Percentiles rank a stretch among this genome's conserved stretches.
Conservation (phyloP, 106 monocot species). For the Vanilla planifolia region DNA sequence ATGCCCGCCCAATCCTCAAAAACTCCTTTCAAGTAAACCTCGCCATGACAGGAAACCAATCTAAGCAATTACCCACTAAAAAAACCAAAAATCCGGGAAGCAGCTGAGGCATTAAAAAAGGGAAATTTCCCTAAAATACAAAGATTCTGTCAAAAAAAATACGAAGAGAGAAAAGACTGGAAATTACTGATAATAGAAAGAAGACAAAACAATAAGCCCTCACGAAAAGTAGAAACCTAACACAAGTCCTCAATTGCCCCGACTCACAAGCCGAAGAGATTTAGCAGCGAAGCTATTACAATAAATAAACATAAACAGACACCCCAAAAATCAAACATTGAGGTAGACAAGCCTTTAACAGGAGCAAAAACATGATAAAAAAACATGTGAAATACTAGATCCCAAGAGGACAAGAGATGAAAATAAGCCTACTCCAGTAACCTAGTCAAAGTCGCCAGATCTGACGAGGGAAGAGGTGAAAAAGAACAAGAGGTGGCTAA, state of each 20-base stretch:
- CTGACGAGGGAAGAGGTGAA: not conserved
- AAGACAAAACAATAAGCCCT: not conserved
- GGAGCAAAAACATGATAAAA: too few species aligned
- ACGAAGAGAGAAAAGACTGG: not conserved
- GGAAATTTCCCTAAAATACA: not conserved
- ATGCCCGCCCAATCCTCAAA: not conserved
- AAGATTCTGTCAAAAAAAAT: not conserved
- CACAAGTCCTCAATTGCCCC: not conserved
- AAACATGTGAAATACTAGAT: not conserved
- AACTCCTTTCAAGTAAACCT: not conserved
- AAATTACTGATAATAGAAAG: not conserved
- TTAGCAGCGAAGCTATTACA: not conserved
- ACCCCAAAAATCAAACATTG: not conserved
- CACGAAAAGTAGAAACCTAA: not conserved
- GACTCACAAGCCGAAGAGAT: not conserved
- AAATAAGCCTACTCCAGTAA: not conserved
- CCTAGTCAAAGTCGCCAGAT: not conserved
- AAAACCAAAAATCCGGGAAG: not conserved
- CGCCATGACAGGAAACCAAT: not conserved
- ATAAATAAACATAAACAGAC: too few species aligned
- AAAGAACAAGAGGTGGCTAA: not conserved
- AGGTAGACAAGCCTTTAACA: too few species aligned
- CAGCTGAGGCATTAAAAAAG: not conserved
- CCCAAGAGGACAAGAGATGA: not conserved
- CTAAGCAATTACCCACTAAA: not conserved